phyloP scores from a whole-genome alignment of 108 stramenopile genomes.

The Cylindrotheca closterium region DNA sequence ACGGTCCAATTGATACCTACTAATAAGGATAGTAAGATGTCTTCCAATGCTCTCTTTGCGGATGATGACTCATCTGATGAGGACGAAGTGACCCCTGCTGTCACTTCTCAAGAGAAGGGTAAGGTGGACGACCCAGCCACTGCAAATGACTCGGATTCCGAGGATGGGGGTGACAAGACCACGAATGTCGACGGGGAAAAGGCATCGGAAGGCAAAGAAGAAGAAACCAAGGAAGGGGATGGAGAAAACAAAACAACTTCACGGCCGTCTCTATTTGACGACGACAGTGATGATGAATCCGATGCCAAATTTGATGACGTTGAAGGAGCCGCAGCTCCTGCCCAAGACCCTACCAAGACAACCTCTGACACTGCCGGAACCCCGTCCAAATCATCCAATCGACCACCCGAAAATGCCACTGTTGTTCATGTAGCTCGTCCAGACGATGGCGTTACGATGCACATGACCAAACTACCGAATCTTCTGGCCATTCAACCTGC shows the following conservation, averaged over 20 bases:
- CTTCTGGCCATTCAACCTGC: slow-evolving; percentile 71
- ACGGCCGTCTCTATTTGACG: not conserved
- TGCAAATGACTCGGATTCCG: slow-evolving; percentile 2
- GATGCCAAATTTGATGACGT: slow-evolving; percentile 50
- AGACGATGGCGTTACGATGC: slow-evolving; percentile 24
- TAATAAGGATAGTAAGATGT: slow-evolving; percentile 2
- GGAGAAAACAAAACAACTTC: slow-evolving; percentile 11
- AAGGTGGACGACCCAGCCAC: slow-evolving; percentile 1
- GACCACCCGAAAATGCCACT: slow-evolving; percentile 33
- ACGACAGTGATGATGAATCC: slow-evolving; percentile 40
- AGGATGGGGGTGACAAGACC: slow-evolving; percentile 2
- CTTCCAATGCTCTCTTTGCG: slow-evolving; percentile 23
- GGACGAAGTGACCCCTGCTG: slow-evolving; percentile 1
- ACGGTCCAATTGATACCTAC: not conserved
- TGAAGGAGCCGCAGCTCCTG: slow-evolving; percentile 38
- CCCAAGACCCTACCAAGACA: not conserved
- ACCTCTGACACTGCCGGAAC: not conserved
- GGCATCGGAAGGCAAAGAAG: not conserved
- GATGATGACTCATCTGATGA: slow-evolving; percentile 31
- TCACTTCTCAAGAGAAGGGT: slow-evolving; percentile 7
- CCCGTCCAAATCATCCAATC: not conserved
- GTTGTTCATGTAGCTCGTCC: slow-evolving; percentile 35
- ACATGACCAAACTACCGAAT: slow-evolving; percentile 81
- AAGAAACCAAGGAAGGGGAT: slow-evolving; percentile 1
- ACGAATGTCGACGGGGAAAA: slow-evolving; percentile 12